phyloP scores from a whole-genome alignment of 306 rosid species.

The Dalbergia cultrata region DNA sequence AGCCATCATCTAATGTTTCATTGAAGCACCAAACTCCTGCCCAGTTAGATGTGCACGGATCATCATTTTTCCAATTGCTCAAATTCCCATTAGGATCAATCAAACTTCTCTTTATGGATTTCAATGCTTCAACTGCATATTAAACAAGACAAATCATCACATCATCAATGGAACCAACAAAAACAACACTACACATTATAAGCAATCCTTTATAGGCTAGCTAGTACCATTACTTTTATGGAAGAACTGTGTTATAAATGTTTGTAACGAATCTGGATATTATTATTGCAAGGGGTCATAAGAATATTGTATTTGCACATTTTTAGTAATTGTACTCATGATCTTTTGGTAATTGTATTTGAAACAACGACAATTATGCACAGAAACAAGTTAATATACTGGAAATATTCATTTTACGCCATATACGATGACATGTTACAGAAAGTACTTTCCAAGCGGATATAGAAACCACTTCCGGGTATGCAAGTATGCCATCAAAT shows the following conservation, averaged over 20 bases:
- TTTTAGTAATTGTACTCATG: slow-evolving; percentile 18
- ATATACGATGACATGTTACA: slow-evolving; percentile 10
- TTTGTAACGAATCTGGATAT: slow-evolving; percentile 2
- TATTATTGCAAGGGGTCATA: neutral
- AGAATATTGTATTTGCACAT: neutral
- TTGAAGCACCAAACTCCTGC: slow-evolving; percentile 83
- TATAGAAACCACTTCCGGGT: slow-evolving; percentile 37
- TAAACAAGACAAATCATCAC: slow-evolving; percentile 41
- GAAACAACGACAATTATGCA: neutral
- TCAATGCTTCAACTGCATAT: slow-evolving; percentile 81
- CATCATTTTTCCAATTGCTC: slow-evolving; percentile 80
- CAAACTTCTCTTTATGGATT: slow-evolving; percentile 62
- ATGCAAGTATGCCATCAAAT: slow-evolving; percentile 11
- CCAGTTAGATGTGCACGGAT: slow-evolving; percentile 85
- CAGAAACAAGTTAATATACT: neutral
- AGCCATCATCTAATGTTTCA: slow-evolving; percentile 59
- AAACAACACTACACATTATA: slow-evolving; percentile 21
- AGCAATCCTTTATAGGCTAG: slow-evolving; percentile 12
- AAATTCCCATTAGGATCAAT: slow-evolving; percentile 76
- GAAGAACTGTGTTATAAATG: neutral
- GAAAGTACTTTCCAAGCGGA: slow-evolving; percentile 3
- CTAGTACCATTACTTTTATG: neutral
- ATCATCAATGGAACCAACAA: slow-evolving; percentile 36
- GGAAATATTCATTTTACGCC: neutral
- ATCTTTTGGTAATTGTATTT: too few species aligned